Evolutionary conservation across 2,329 filamentous ascomycete species (phyloP), one percentile per base, ranked within the genome.

Genomic region (Hysterium pulicare): DNA sequence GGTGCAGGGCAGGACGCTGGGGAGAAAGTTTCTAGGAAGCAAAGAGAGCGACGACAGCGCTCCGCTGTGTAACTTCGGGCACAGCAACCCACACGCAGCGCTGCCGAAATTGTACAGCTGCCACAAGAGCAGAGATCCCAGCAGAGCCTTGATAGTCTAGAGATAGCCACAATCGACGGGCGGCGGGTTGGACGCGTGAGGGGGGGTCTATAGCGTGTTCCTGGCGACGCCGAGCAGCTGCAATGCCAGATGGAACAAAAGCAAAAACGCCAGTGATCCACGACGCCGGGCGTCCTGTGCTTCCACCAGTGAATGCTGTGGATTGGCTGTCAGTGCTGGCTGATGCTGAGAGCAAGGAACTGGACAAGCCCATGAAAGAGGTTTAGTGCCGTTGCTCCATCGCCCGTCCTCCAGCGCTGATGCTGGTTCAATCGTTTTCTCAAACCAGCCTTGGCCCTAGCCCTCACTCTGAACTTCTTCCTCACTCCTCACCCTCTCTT

Each of bases 371-470:
- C 30, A 24, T 40, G 31, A 33, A 43, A 33, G 44, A 32, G 34
- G 44, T 30, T 40, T 46, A 46, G 44, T 42, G 33, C 24, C 26
- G 43, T 34, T 34, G 43, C 40, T 41, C 22, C 26, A 36, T 37
- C 17, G 26, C 31, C 46, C 33, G 50, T 60, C 47, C 48, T 45
- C 46, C 40, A 44, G 49, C 48, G 30, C 47, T 44, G 42, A 35
- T 44, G 59, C 57, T 57, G 57, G 58, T 59, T 55, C 57, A 23
- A 50, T 64, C 56, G 57, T 61, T 61, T 61, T 60, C 51, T 58
- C 53, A 50, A 59, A 58, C 54, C 52, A 55, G 56, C 53, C 57
- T 61, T 59, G 58, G 57, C 60, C 59, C 57, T 56, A 51, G 48
- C 47, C 47, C 49, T 51, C 53, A 45, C 46, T 33, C 49, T 45